Base-by-base conservation (phyloP, 2,329 filamentous ascomycete species). In the Graphilbum fragrans region DNA sequence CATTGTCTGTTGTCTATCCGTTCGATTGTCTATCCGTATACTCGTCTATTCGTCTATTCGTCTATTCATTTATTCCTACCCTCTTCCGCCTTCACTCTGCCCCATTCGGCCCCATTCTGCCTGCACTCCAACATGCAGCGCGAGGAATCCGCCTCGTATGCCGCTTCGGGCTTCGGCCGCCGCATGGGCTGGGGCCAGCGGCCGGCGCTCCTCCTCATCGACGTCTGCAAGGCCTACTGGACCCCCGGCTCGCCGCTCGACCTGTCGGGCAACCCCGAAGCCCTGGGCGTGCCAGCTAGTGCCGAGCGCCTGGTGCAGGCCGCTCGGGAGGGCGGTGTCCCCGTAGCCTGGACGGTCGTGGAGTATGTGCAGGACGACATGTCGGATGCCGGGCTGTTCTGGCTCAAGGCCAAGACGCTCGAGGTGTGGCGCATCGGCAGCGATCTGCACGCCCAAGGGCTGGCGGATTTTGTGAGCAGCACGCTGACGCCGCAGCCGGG, bases 191-290 rank as follows among this genome's bases (percentile, higher is more conserved):
- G 65, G 65, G 65, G 64, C 35, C 41, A 41, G 19, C 55, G 53
- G 14, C 64, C 65, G 5, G 66, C 61, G 14, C 55, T 69, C 5
- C 50, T 70, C 38, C 50, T 69, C 19, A 60, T 69, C 51, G 65
- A 69, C 49, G 62, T 68, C 33, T 69, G 64, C 53, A 63, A 59
- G 37, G 64, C 63, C 10, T 68, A 69, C 51, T 69, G 63, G 62
- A 59, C 56, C 5, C 50, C 57, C 18, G 59, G 57, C 5, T 67
- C 63, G 34, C 63, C 63, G 4, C 55, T 69, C 16, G 58, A 62
- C 41, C 57, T 59, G 21, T 55, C 53, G n/a, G 51, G 52, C 4
- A 58, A 67, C 47, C 52, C 59, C 12, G 54, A 55, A 12, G 57
- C 58, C 23, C 53, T 51, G 14, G 48, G 50, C 10, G 57, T 56